Evolutionary conservation across 805 yeast species (phyloP).

Genomic region (Candida cerambycidarum): DNA sequence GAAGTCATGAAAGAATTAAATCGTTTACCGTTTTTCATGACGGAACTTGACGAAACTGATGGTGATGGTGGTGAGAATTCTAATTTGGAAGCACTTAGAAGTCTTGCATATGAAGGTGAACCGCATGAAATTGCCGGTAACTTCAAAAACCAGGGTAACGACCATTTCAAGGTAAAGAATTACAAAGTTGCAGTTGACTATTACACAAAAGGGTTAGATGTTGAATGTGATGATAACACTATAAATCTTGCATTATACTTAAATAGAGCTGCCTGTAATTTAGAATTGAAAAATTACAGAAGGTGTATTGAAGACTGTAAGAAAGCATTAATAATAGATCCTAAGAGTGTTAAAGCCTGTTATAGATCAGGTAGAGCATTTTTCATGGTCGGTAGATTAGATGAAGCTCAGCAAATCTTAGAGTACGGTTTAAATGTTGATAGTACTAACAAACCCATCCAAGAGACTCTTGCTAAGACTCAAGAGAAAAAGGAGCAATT

Average conservation of each 20-base stretch:
- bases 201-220: slow-evolving; percentile 78
- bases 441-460: slow-evolving; percentile 55
- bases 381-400: slow-evolving; percentile 59
- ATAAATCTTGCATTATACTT: slow-evolving; percentile 64
- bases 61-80: slow-evolving; percentile 74
- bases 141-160: slow-evolving; percentile 93
- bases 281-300: slow-evolving; percentile 83
- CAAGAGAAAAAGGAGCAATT: slow-evolving; percentile 33
- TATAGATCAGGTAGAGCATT: slow-evolving; percentile 85
- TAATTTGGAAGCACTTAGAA: slow-evolving; percentile 83
- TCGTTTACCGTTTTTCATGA: slow-evolving; percentile 92
- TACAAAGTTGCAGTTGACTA: slow-evolving; percentile 74
- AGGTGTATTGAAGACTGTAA: slow-evolving; percentile 84
- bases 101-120: slow-evolving; percentile 92
- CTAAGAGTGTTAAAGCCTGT: slow-evolving; percentile 77
- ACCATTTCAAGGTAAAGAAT: slow-evolving; percentile 67
- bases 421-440: slow-evolving; percentile 67
- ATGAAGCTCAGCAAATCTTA: slow-evolving; percentile 69
- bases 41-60: slow-evolving; percentile 71
- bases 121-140: slow-evolving; percentile 89
- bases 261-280: slow-evolving; percentile 90
- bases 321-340: slow-evolving; percentile 62
- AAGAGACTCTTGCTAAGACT: slow-evolving; percentile 44
- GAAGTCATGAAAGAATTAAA: slow-evolving; percentile 78
- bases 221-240: slow-evolving; percentile 55